Conservation (phyloP, 2,329 filamentous ascomycete species). For the Boeremia exigua region DNA sequence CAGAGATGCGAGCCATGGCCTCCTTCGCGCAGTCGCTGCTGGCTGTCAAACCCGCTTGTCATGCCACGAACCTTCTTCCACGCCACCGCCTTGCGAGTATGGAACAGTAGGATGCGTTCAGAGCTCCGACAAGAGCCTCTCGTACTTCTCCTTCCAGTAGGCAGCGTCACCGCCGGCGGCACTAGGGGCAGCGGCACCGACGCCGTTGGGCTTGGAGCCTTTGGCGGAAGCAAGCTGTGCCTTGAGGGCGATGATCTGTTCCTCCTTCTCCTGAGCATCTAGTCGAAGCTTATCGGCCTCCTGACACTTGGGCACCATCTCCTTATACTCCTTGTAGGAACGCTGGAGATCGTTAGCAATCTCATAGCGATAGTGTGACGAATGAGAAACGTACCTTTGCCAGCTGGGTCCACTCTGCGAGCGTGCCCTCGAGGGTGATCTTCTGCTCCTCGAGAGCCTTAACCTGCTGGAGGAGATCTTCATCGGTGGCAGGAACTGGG, state of each 20-base stretch:
- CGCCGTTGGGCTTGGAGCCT: conserved; percentile 20
- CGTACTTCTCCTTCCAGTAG: conserved; percentile 39
- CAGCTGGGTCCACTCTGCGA: conserved; percentile 30
- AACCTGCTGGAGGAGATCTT: conserved; percentile 14
- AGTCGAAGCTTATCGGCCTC: conserved; percentile 27
- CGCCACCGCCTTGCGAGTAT: too few species aligned
- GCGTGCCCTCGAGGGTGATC: conserved; percentile 9
- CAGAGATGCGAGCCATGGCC: too few species aligned
- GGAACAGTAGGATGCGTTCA: neutral
- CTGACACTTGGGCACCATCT: conserved; percentile 28
- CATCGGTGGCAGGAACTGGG: neutral
- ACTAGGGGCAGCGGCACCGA: neutral
- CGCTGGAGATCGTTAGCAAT: conserved; percentile 21
- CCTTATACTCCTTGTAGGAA: conserved; percentile 36
- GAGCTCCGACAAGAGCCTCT: conserved; percentile 26
- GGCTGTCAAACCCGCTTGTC: neutral
- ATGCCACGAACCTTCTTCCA: neutral
- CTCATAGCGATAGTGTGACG: neutral
- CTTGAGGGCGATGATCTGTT: conserved; percentile 26
- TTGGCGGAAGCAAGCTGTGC: conserved; percentile 23
- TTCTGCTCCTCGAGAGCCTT: conserved; percentile 21
- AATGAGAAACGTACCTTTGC: conserved; percentile 24
- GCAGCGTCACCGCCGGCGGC: conserved; percentile 8
- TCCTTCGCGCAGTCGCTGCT: too few species aligned
- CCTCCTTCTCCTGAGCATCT: conserved; percentile 20